Percentiles rank a stretch among this genome's conserved stretches.
Evolutionary conservation across 441 rosid species (phyloP).

Genomic region (Melastoma candidum): DNA sequence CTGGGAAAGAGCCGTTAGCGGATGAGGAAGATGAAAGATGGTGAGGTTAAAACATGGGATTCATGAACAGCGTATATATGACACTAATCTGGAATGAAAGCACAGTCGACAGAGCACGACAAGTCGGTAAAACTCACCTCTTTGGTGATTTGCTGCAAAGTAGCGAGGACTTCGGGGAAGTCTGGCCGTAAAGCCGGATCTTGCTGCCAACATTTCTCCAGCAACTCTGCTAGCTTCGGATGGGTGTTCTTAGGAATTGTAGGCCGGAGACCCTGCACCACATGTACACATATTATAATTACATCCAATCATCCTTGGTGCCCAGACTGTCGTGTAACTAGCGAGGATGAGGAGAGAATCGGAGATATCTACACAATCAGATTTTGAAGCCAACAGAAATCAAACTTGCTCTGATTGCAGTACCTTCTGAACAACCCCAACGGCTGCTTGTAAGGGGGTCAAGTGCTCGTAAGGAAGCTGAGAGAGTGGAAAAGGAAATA

Average conservation of each 20-base stretch:
- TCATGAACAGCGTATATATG: background rate
- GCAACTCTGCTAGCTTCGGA: constrained; percentile 41
- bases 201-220: constrained; percentile 60
- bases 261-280: constrained; percentile 48
- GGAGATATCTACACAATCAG: too few relatives aligned
- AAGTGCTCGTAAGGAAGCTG: constrained; percentile 62
- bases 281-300: too few relatives aligned
- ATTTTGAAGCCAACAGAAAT: too few relatives aligned
- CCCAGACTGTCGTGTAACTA: too few relatives aligned
- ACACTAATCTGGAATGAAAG: background rate
- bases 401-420: background rate
- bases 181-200: constrained; percentile 60
- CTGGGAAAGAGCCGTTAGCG: background rate
- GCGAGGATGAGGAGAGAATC: too few relatives aligned
- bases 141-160: constrained; percentile 36
- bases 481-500: constrained; percentile 10
- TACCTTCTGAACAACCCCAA: constrained; percentile 67
- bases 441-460: constrained; percentile 64
- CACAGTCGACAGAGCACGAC: background rate
- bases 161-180: constrained; percentile 43
- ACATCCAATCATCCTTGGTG: too few relatives aligned
- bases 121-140: constrained; percentile 25
- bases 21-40: background rate
- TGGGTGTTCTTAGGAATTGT: constrained; percentile 44
- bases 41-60: too few relatives aligned